phyloP scores from a whole-genome alignment of 192 early-diverging fungal genomes.

The Gamsiella multidivaricata region DNA sequence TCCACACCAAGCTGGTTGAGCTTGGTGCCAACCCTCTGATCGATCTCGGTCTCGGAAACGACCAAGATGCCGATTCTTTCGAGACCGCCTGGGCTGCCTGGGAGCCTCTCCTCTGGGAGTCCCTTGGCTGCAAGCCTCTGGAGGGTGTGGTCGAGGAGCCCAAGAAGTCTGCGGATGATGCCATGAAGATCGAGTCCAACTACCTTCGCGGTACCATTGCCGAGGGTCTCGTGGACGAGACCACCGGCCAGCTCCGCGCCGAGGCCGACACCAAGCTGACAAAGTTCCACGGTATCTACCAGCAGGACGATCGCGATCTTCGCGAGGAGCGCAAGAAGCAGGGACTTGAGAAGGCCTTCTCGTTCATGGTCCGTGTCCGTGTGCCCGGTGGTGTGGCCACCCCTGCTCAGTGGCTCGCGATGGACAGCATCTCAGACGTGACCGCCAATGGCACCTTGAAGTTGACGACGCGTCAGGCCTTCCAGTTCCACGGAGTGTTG shows the following conservation, averaged over 20 bases:
- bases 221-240: conserved; percentile 83
- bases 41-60: conserved; percentile 85
- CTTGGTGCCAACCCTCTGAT: conserved; percentile 78
- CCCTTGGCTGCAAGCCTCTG: conserved; percentile 80
- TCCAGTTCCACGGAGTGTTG: conserved; percentile 96
- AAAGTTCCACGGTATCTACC: conserved; percentile 98
- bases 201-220: conserved; percentile 94
- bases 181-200: conserved; percentile 93
- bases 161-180: conserved; percentile 82
- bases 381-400: conserved; percentile 92
- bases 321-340: conserved; percentile 85
- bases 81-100: conserved; percentile 84
- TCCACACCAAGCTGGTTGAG: conserved; percentile 82
- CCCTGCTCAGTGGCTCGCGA: conserved; percentile 91
- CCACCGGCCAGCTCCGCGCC: conserved; percentile 80
- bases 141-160: conserved; percentile 72
- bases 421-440: conserved; percentile 89
- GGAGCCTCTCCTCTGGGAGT: conserved; percentile 85
- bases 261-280: conserved; percentile 93
- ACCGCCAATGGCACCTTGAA: conserved; percentile 91
- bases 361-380: conserved; percentile 97
- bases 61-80: conserved; percentile 93
- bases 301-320: conserved; percentile 96
- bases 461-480: conserved; percentile 96
- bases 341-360: conserved; percentile 91